Percentiles rank a stretch among this genome's conserved stretches.
These are phyloP conservation scores for Rhipidocladum racemiflorum DNA, from an alignment of 176 grass and related monocot genomes.

Conservation along the genomic window DNA sequence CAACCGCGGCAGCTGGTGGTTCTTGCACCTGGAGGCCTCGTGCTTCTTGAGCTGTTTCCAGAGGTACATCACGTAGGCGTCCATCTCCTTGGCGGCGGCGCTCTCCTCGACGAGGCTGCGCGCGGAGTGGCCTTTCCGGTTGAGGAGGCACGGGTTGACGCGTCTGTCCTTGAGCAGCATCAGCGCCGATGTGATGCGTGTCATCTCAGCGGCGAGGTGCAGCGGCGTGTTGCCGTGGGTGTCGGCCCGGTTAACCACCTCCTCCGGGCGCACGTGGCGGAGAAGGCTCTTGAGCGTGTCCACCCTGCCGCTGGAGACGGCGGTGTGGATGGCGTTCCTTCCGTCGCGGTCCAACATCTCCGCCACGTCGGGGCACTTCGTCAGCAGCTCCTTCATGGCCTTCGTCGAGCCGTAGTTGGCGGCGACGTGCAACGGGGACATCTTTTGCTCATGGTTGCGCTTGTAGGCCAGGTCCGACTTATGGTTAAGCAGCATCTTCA, in stretches of 20 bases:
- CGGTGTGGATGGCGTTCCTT: constrained; percentile 46
- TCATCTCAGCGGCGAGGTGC: constrained; percentile 43
- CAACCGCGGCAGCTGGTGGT: constrained; percentile 5
- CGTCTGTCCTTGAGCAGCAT: constrained; percentile 17
- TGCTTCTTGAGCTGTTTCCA: constrained; percentile 29
- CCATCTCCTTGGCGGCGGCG: neutral
- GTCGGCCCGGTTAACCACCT: constrained; percentile 56
- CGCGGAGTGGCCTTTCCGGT: neutral
- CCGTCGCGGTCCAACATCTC: constrained; percentile 40
- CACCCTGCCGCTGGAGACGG: constrained; percentile 36
- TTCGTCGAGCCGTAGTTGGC: constrained; percentile 39
- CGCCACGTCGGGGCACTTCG: constrained; percentile 39
- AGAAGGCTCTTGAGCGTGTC: constrained; percentile 49
- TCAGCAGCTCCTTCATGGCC: constrained; percentile 46
- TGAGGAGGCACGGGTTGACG: constrained; percentile 25
- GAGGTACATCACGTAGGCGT: constrained; percentile 22
- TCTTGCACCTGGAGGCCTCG: constrained; percentile 19
- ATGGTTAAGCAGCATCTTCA: constrained; percentile 41
- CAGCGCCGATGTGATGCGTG: constrained; percentile 34
- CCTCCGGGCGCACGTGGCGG: constrained; percentile 10
- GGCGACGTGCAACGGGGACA: constrained; percentile 53
- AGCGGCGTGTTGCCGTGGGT: constrained; percentile 38
- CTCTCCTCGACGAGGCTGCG: constrained; percentile 10
- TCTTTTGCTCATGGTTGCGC: neutral
- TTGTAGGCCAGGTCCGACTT: constrained; percentile 45